phyloP scores from a whole-genome alignment of 257 asterid genomes.

The Buddleja alternifolia region DNA sequence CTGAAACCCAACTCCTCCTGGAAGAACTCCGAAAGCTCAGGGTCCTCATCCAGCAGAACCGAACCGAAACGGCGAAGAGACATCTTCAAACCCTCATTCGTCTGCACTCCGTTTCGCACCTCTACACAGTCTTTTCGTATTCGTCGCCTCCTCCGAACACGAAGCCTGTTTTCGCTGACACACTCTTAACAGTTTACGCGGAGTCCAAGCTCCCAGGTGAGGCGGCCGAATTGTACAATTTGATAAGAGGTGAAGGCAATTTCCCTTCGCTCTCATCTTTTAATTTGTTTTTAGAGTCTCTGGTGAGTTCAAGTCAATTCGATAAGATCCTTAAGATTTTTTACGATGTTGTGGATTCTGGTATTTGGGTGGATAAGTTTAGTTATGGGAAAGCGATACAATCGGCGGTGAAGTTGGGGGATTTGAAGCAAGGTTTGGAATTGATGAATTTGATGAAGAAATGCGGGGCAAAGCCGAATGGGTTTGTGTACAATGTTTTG shows the following conservation, averaged over 20 bases:
- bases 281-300: conserved; percentile 57
- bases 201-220: conserved; percentile 56
- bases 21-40: conserved; percentile 58
- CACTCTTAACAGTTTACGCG: conserved; percentile 58
- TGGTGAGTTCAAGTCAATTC: conserved; percentile 50
- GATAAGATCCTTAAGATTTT: conserved; percentile 50
- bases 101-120: conserved; percentile 51
- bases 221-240: conserved; percentile 55
- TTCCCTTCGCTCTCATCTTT: conserved; percentile 61
- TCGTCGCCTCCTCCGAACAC: conserved; percentile 41
- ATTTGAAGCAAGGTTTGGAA: conserved; percentile 53
- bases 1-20: conserved; percentile 29
- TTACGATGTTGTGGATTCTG: conserved; percentile 50
- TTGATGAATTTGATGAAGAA: conserved; percentile 53
- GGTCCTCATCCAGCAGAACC: conserved; percentile 54
- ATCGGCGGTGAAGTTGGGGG: conserved; percentile 69
- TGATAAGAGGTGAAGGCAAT: conserved; percentile 51
- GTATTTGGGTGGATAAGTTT: conserved; percentile 58
- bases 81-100: conserved; percentile 45
- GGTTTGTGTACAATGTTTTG: conserved; percentile 79
- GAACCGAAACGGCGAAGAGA: conserved; percentile 56
- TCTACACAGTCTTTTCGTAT: conserved; percentile 41
- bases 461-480: conserved; percentile 43
- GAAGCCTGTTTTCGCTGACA: conserved; percentile 44
- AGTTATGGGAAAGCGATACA: conserved; percentile 76